Evolutionary conservation across 768 basidiomycete species (phyloP).

Genomic region (Russula brevipes): DNA sequence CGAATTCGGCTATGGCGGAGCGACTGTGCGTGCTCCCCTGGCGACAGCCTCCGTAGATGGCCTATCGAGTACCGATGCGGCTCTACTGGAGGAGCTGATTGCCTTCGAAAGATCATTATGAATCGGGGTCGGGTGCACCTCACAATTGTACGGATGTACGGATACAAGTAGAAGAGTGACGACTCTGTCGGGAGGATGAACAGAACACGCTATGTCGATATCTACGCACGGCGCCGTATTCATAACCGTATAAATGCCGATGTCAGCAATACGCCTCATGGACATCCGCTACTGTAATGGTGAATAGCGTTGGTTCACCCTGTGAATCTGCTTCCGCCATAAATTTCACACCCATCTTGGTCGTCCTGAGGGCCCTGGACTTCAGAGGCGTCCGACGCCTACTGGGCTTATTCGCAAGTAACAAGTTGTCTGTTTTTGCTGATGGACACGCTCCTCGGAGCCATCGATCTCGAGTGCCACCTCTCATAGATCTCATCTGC

Average conservation of each 20-base stretch:
- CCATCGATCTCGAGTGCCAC: too few relatives aligned
- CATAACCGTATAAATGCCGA: too few relatives aligned
- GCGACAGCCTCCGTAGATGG: slow-evolving; percentile 22
- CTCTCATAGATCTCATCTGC: too few relatives aligned
- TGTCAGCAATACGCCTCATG: too few relatives aligned
- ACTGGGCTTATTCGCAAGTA: too few relatives aligned
- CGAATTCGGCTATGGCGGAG: slow-evolving; percentile 59
- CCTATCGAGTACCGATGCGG: slow-evolving; percentile 22
- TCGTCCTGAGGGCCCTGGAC: too few relatives aligned
- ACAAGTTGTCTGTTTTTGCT: too few relatives aligned
- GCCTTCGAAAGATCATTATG: slow-evolving; percentile 31
- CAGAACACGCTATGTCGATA: too few relatives aligned
- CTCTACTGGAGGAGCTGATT: slow-evolving; percentile 31
- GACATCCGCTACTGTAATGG: not conserved
- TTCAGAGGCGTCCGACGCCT: too few relatives aligned
- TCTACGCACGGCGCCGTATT: too few relatives aligned
- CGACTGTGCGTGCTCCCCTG: slow-evolving; percentile 31
- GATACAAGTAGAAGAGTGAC: not conserved
- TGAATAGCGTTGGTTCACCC: not conserved
- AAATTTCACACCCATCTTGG: too few relatives aligned
- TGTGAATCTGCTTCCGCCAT: not conserved
- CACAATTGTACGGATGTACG: not conserved
- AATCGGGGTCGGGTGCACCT: not conserved
- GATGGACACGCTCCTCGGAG: too few relatives aligned
- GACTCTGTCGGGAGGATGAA: not conserved